Conservation (phyloP, 139 green algal genomes). For the Desmodesmus armatus region DNA sequence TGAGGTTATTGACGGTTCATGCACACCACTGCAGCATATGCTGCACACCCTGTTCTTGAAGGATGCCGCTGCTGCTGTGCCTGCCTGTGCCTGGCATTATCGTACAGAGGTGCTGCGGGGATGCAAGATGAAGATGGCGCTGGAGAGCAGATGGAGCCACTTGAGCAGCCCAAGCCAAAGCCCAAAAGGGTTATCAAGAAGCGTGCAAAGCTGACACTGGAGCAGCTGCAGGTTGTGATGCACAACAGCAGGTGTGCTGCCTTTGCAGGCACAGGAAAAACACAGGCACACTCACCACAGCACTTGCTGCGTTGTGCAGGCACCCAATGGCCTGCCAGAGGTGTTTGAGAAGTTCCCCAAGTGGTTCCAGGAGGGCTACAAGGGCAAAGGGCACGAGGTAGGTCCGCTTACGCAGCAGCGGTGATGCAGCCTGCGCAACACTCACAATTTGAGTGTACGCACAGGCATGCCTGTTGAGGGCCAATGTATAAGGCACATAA, state of each 20-base stretch:
- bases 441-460: neutral
- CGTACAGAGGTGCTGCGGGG: too few relatives aligned
- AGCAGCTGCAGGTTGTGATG: conserved; percentile 22
- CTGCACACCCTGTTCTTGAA: too few relatives aligned
- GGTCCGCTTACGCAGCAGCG: neutral
- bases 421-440: neutral
- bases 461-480: too few relatives aligned
- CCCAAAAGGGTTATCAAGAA: neutral
- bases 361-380: conserved; percentile 42
- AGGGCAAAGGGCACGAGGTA: conserved; percentile 46
- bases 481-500: neutral
- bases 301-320: conserved; percentile 10
- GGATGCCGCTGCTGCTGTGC: too few relatives aligned
- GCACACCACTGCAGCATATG: too few relatives aligned
- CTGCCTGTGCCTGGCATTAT: too few relatives aligned
- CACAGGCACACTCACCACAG: neutral
- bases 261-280: neutral
- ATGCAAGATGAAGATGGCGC: too few relatives aligned
- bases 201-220: conserved; percentile 42
- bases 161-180: neutral
- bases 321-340: conserved; percentile 36
- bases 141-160: too few relatives aligned
- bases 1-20: too few relatives aligned
- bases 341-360: conserved; percentile 46
- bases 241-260: neutral